A percentile compares a stretch with the other conserved stretches of the same genome.
Conservation (phyloP, 768 basidiomycete species). For the Sistotremastrum suecicum region DNA sequence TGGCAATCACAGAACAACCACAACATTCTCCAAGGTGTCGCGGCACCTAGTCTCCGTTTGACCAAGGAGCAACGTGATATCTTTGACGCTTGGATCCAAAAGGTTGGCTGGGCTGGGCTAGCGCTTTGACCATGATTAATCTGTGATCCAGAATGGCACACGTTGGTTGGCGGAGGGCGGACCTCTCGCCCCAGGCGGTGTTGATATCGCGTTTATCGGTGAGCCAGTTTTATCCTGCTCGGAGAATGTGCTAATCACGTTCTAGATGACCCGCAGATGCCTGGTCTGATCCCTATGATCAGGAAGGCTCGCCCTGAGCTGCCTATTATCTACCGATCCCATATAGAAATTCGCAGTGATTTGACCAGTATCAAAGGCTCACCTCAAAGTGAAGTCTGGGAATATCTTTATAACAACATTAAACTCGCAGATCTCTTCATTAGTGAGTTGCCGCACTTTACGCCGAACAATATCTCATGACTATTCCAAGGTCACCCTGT, state of each 20-base stretch:
- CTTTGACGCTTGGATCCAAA: constrained; percentile 80
- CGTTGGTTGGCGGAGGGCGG: constrained; percentile 82
- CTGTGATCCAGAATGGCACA: constrained; percentile 49
- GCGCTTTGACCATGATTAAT: constrained; percentile 11
- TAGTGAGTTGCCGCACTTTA: constrained; percentile 28
- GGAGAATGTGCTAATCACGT: not conserved
- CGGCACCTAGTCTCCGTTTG: constrained; percentile 61
- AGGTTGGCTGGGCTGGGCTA: constrained; percentile 18
- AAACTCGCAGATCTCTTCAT: constrained; percentile 83
- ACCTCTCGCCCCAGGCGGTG: constrained; percentile 67
- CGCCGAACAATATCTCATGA: not conserved
- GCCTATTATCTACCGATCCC: constrained; percentile 87
- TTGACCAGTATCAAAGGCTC: constrained; percentile 71
- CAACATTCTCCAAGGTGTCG: constrained; percentile 90
- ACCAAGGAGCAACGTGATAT: constrained; percentile 64
- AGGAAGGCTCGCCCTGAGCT: constrained; percentile 69
- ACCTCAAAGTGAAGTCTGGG: constrained; percentile 85
- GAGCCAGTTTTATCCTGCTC: constrained; percentile 6
- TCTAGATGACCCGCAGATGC: constrained; percentile 83
- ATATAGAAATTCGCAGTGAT: constrained; percentile 85
- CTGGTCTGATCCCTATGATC: constrained; percentile 87
- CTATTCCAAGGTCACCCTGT: constrained; percentile 59
- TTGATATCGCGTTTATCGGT: constrained; percentile 86
- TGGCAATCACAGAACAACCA: constrained; percentile 53
- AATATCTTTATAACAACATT: constrained; percentile 90